phyloP scores from a whole-genome alignment of 345 rosid genomes.

The Melaleuca alternifolia region DNA sequence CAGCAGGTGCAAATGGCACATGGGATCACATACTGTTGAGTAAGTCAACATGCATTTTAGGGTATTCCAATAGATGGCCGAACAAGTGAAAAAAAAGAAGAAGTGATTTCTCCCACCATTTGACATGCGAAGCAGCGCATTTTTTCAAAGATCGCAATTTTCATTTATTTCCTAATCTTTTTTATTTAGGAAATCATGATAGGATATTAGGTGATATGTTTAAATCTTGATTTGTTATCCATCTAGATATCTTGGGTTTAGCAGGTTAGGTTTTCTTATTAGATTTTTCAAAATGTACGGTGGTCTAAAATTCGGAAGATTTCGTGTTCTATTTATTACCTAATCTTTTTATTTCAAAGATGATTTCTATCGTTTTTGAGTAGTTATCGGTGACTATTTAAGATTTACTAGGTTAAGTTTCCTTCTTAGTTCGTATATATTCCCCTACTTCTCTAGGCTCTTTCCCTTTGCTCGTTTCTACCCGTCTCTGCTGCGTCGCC shows the following conservation, averaged over 20 bases:
- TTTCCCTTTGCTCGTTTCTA: neutral
- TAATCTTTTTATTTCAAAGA: neutral
- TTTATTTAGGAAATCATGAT: no score
- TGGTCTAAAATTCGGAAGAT: no score
- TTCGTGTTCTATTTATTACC: neutral
- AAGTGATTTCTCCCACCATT: neutral
- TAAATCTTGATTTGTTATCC: neutral
- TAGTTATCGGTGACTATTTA: neutral
- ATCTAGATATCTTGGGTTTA: neutral
- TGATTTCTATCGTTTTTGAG: neutral
- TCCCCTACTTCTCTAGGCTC: no score
- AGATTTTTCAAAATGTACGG: no score
- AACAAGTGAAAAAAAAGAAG: neutral
- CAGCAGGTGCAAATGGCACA: no score
- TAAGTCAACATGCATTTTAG: neutral
- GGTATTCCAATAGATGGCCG: neutral
- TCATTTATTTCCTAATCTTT: no score
- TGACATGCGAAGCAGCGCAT: neutral
- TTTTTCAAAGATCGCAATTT: neutral
- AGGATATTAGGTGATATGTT: neutral
- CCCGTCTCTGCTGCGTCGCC: neutral
- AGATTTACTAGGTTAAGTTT: neutral
- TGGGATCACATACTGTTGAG: no score
- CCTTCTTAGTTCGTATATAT: neutral
- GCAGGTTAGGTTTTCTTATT: neutral